These are phyloP conservation scores for Candida golubevii DNA, from an alignment of 805 yeast genomes.

Conservation along the genomic window DNA sequence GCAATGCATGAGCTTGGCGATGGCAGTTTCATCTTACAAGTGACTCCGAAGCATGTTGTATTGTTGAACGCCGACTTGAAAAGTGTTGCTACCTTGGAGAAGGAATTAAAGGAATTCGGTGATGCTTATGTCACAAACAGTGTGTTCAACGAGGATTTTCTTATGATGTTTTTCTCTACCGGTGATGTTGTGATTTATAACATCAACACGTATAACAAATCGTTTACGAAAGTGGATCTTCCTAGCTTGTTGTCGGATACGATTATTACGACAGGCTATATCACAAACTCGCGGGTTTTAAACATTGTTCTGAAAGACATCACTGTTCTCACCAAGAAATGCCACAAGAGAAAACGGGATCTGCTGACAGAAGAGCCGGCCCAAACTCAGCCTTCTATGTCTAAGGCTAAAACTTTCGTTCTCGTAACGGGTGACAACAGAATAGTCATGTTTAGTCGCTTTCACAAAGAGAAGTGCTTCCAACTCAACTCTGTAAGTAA, in stretches of 20 bases:
- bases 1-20: constrained; percentile 58
- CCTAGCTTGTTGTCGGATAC: constrained; percentile 41
- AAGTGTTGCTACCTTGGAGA: constrained; percentile 45
- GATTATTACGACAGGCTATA: constrained; percentile 67
- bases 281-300: constrained; percentile 48
- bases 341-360: constrained; percentile 27
- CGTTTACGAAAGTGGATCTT: constrained; percentile 31
- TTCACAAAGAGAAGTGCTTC: constrained; percentile 49
- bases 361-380: neutral
- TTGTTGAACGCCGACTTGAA: constrained; percentile 59
- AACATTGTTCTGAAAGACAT: constrained; percentile 35
- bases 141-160: constrained; percentile 56
- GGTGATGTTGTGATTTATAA: constrained; percentile 63
- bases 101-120: constrained; percentile 23
- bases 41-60: constrained; percentile 61
- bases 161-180: constrained; percentile 58
- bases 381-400: neutral
- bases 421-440: constrained; percentile 77
- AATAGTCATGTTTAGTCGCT: constrained; percentile 56
- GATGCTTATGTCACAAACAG: constrained; percentile 65
- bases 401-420: constrained; percentile 46
- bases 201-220: constrained; percentile 36
- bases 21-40: constrained; percentile 64
- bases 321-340: constrained; percentile 22
- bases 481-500: constrained; percentile 48